Evolutionary conservation across 257 asterid genomes (phyloP), one percentile per base, ranked within the genome.

Genomic region (Fraxinus cuspidata): DNA sequence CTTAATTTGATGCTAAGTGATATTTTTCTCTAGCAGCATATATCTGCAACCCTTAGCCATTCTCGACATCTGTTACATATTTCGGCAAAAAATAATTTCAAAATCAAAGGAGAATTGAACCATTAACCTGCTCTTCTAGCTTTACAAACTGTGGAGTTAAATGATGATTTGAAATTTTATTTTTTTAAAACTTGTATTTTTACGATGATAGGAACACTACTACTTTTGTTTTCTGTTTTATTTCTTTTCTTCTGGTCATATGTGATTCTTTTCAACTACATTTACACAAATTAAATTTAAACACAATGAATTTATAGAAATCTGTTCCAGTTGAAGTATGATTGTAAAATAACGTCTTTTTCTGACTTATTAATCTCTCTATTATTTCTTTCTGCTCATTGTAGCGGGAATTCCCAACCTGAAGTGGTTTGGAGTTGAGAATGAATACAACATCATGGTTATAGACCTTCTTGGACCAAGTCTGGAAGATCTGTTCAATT

Each of bases 391-490:
- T 72, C 74, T 66, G 13, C 72, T 44, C 67, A 69, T 85, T 56
- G 56, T 67, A 89, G 92, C 88, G 77, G 93, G 93, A 60, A 82
- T 89, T 79, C 91, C 93, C 78, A 87, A 85, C 79, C 87, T 89
- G 51, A 89, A 89, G 78, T 89, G 93, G 93, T 89, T 80, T 63
- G 93, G 91, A 51, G 86, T 87, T 63, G 93, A 89, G 79, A 80
- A 86, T 4, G 91, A 89, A 72, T 89, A 87, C 84, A 89, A 82
- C 69, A 86, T 89, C 37, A 89, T 89, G 93, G 93, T 89, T 71
- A 89, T 87, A 72, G 93, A 89, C 78, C 91, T 89, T 78, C 91
- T 87, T 51, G 93, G 93, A 64, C 91, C 93, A 7, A 89, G 93
- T 70, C 81, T 89, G 80, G 93, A 89, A 74, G 93, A 89, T 69